Evolutionary conservation across 2,329 filamentous ascomycete genomes (phyloP), one percentile per base, ranked within the genome.

Genomic region (Colletotrichum sp.): DNA sequence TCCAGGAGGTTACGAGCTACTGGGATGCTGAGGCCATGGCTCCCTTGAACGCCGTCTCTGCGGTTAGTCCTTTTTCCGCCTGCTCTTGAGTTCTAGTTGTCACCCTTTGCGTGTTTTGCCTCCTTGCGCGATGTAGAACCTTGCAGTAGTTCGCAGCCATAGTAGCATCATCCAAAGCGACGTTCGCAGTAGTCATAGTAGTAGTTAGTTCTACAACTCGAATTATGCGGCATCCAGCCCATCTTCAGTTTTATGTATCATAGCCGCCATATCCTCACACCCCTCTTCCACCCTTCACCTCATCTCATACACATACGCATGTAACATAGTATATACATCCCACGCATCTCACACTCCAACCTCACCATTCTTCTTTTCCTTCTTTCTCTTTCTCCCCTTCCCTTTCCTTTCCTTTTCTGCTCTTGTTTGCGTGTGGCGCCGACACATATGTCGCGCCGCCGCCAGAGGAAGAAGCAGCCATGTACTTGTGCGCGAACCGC

Each of bases 1-100:
- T 28, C 16, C 79, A 83, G 67, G 81, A 85, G 77, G 86, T 84
- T 57, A 89, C 90, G 57, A 84, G 87, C 68, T 92, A 92, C 82
- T 92, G 91, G 86, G 89, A 92, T 85, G 86, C 88, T 60, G 83
- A 87, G 76, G 89, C 87, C 78, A 92, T 92, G 90, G 88, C 90
- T 75, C 87, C 89, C 74, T 83, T 92, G 70, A 92, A 88, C 79
- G 82, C 88, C 79, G 84, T 86, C 72, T 91, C 90, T 78, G 85
- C 87, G 82, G 90, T 92, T 79, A 85, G 90, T 89, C 80, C 70
- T 44, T 8, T 1, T 60, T n/a, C 39, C 9, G 18, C 59, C 30
- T 34, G 30, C 30, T 32, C 28, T 32, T 24, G 10, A 52, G 44
- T 13, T 13, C n/a, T 2, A 3, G 10, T 21, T 52, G n/a, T 52